Conservation (phyloP, 2,329 filamentous ascomycete species). For the Pezicula neosporulosa region DNA sequence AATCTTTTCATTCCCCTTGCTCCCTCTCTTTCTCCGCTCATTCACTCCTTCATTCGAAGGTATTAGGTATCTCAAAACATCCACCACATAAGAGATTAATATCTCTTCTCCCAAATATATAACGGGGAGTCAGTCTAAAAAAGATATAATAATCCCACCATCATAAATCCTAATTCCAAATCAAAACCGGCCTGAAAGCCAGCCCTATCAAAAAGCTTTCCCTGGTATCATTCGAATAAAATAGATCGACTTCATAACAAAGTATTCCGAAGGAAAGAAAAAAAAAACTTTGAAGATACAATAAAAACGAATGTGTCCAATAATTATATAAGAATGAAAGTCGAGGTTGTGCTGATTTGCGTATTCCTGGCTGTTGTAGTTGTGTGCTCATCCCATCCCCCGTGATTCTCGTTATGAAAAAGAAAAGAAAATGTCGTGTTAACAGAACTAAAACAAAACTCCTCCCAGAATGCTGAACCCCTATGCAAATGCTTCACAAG, state of each 20-base stretch:
- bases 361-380: neutral
- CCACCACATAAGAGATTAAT: no score
- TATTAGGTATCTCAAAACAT: no score
- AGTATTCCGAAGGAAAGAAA: neutral
- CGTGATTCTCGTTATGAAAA: neutral
- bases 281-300: neutral
- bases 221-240: neutral
- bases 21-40: no score
- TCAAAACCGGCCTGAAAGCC: no score
- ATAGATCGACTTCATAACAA: neutral
- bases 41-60: no score
- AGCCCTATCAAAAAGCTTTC: no score
- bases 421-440: neutral
- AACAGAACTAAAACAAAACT: neutral
- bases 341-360: neutral
- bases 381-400: neutral
- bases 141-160: no score
- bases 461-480: neutral
- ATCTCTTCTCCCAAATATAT: no score
- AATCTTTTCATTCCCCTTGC: no score
- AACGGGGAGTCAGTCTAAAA: no score
- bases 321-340: conserved; percentile 1
- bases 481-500: neutral
- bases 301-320: neutral
- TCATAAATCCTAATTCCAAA: no score